Evolutionary conservation across 352 stramenopile species (phyloP).

Genomic region (Phytophthora palmivora): DNA sequence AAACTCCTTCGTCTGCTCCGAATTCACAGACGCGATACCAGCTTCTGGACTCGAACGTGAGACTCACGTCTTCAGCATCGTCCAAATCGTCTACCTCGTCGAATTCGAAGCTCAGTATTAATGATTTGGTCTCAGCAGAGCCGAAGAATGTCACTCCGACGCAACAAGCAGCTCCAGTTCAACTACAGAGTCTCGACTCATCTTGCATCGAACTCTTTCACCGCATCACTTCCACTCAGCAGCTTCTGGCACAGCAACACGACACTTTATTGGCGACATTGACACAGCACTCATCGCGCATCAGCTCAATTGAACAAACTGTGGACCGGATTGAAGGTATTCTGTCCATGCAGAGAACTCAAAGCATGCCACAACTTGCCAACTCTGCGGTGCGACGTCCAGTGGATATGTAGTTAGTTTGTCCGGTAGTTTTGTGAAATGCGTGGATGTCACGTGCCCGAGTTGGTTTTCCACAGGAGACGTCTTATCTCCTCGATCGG

Average conservation of each 20-base stretch:
- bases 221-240: conserved; percentile 71
- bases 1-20: conserved; percentile 8
- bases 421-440: conserved; percentile 7
- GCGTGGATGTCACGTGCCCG: not conserved
- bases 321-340: conserved; percentile 58
- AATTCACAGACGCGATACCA: conserved; percentile 35
- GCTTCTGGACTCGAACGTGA: conserved; percentile 40
- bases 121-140: conserved; percentile 35
- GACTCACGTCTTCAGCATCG: conserved; percentile 24
- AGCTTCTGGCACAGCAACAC: conserved; percentile 67
- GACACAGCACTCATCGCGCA: conserved; percentile 56
- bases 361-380: conserved; percentile 27
- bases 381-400: conserved; percentile 2
- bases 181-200: conserved; percentile 33
- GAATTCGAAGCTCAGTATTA: conserved; percentile 35
- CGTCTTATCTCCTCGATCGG: too few species aligned
- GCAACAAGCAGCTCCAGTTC: conserved; percentile 17
- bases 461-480: too few species aligned
- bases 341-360: conserved; percentile 30
- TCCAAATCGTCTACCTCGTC: conserved; percentile 12
- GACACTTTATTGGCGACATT: conserved; percentile 49
- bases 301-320: conserved; percentile 56
- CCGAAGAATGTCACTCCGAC: conserved; percentile 3
- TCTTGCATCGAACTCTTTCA: conserved; percentile 62
- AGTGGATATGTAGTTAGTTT: conserved; percentile 32